Evolutionary conservation across 2,329 filamentous ascomycete genomes (phyloP), one percentile per base, ranked within the genome.

Genomic region (Fusarium tanahbumbuense): DNA sequence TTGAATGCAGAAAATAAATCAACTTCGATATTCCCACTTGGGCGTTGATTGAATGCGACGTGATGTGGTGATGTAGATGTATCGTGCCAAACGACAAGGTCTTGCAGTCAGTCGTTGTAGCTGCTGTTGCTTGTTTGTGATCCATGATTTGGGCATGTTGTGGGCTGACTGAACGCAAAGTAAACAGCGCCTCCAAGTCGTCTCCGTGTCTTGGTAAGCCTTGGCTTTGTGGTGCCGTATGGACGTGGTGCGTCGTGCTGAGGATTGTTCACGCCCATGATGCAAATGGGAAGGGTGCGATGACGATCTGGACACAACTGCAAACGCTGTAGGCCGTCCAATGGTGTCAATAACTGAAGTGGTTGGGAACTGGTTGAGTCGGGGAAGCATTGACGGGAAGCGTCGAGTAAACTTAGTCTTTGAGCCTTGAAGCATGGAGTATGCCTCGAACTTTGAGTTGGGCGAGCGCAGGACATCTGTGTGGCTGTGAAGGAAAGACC

Each of bases 1-100:
- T 52, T 59, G 63, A 60, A 53, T 64, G 53, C 68, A 60, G 41
- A 60, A 55, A 46, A 44, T 34, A 58, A 46, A 62, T 45, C 45
- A 61, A 48, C 37, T 42, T 50, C 28, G 40, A 44, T 40, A 52
- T 48, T 68, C 48, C 52, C 65, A 64, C 22, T 46, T 45, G 27
- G 18, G 40, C 18, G 53, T 42, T 28, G 15, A 12, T 15, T 34
- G 49, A 46, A 18, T 23, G 47, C 12, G 20, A 34, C 47, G 46
- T 60, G 54, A 60, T 28, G 23, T 59, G 23, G 45, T 20, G 20
- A 5, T 44, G 15, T 16, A 6, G 32, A 22, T 40, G 22, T n/a
- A 25, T 25, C 15, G n/a, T 15, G 20, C 22, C 30, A 34, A 27
- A 3, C 18, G 28, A 27, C 16, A n/a, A 13, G 23, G 27, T 8